phyloP scores from a whole-genome alignment of 2,329 filamentous ascomycete genomes.

The Anisogramma anomala region DNA sequence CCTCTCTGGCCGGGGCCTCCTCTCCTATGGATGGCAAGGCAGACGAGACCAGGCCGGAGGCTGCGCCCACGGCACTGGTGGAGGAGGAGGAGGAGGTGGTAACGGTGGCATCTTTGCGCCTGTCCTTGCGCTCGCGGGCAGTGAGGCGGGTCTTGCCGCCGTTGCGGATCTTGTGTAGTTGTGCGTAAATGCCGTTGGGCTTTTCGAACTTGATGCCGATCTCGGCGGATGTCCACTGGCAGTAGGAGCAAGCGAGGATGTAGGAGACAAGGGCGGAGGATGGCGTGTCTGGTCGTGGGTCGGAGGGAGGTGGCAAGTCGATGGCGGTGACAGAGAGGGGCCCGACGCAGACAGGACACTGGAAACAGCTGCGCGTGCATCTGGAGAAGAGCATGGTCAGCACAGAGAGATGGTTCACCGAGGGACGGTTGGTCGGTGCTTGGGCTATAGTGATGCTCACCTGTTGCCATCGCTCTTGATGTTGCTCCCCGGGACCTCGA shows the following conservation, averaged over 20 bases:
- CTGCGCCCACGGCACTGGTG: not conserved
- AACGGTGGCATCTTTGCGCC: slow-evolving; percentile 35
- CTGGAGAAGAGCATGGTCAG: slow-evolving; percentile 30
- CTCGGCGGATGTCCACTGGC: slow-evolving; percentile 84
- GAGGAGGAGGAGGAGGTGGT: slow-evolving; percentile 18
- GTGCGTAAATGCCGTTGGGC: slow-evolving; percentile 71
- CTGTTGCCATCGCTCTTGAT: slow-evolving; percentile 88
- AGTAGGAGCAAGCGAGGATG: slow-evolving; percentile 78
- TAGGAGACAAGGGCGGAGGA: slow-evolving; percentile 43
- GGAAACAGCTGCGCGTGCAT: slow-evolving; percentile 89
- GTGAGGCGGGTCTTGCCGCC: slow-evolving; percentile 42
- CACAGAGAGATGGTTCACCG: not conserved
- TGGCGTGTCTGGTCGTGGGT: slow-evolving; percentile 32
- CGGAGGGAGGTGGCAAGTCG: slow-evolving; percentile 41
- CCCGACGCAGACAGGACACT: slow-evolving; percentile 80
- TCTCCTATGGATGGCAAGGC: slow-evolving; percentile 15
- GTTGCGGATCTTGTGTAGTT: slow-evolving; percentile 61
- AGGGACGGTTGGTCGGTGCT: not conserved
- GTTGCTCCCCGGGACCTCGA: slow-evolving; percentile 89
- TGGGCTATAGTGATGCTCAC: slow-evolving; percentile 34
- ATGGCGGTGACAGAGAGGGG: slow-evolving; percentile 65
- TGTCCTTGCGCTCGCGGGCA: slow-evolving; percentile 38
- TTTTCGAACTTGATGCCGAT: slow-evolving; percentile 86
- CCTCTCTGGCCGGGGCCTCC: slow-evolving; percentile 16
- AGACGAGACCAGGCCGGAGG: slow-evolving; percentile 7